Percentiles rank a stretch among this genome's conserved stretches.
These are phyloP conservation scores for Blastosporella zonata DNA, from an alignment of 1,284 basidiomycete species.

Conservation along the genomic window DNA sequence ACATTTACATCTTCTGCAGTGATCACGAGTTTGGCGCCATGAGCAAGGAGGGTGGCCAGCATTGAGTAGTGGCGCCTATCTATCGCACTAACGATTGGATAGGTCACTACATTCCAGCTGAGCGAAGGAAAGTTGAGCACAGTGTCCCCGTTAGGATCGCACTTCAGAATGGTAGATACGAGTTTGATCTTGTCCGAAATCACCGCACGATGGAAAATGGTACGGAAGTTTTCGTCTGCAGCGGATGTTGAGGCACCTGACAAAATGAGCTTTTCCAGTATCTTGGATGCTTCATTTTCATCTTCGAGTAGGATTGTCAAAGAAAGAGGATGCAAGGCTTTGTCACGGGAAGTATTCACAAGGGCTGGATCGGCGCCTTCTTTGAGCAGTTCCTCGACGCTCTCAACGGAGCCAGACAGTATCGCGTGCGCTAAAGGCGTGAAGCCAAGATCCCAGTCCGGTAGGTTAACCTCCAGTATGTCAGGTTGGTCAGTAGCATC, in stretches of 20 bases:
- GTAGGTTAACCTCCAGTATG: constrained; percentile 47
- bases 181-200: constrained; percentile 37
- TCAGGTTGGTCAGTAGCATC: constrained; percentile 48
- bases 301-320: constrained; percentile 46
- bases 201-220: constrained; percentile 49
- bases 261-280: constrained; percentile 45
- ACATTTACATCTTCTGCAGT: constrained; percentile 30
- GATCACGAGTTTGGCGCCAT: constrained; percentile 36
- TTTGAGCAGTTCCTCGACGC: constrained; percentile 45
- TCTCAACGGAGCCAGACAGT: constrained; percentile 40
- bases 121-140: constrained; percentile 45
- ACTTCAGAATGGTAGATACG: constrained; percentile 42
- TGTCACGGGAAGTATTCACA: constrained; percentile 25
- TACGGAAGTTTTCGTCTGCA: constrained; percentile 41
- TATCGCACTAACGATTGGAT: constrained; percentile 40
- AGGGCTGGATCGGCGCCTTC: constrained; percentile 42
- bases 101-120: constrained; percentile 20
- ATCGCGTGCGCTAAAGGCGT: constrained; percentile 53
- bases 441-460: constrained; percentile 58
- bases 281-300: constrained; percentile 37
- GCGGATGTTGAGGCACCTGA: constrained; percentile 48
- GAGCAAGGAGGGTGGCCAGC: constrained; percentile 38
- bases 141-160: constrained; percentile 44
- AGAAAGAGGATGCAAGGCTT: constrained; percentile 43
- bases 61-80: constrained; percentile 32